Evolutionary conservation across 2,329 filamentous ascomycete species (phyloP).

Genomic region (Xylaria sp.): DNA sequence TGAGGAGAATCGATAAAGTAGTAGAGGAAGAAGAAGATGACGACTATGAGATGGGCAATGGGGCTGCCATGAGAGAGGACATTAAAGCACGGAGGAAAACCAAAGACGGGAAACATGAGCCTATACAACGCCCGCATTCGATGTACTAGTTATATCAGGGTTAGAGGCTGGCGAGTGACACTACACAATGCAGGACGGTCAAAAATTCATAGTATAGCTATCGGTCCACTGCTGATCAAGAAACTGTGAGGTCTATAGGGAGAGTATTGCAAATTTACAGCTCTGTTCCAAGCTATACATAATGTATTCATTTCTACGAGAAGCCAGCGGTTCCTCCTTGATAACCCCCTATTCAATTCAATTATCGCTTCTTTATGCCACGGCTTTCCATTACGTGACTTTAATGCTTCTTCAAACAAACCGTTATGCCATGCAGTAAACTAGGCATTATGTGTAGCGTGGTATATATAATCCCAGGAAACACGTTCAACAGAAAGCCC

Average conservation of each 20-base stretch:
- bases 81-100: neutral
- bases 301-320: neutral
- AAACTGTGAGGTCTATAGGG: neutral
- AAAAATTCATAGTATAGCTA: neutral
- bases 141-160: neutral
- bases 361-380: too few species aligned
- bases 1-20: neutral
- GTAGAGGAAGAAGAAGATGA: slow-evolving; percentile 20
- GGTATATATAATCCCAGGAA: slow-evolving; percentile 7
- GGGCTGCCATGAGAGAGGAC: neutral
- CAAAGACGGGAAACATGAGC: neutral
- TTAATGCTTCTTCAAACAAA: neutral
- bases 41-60: neutral
- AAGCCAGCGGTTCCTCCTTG: neutral
- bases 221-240: neutral
- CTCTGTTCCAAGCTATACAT: neutral
- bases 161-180: neutral
- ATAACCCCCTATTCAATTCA: neutral
- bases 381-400: too few species aligned
- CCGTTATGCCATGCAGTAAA: too few species aligned
- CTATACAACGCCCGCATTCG: too few species aligned
- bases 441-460: too few species aligned
- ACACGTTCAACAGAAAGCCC: neutral
- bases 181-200: neutral
- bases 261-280: neutral